Evolutionary conservation across 352 stramenopile species (phyloP).

Genomic region (Blastocystis sp.): DNA sequence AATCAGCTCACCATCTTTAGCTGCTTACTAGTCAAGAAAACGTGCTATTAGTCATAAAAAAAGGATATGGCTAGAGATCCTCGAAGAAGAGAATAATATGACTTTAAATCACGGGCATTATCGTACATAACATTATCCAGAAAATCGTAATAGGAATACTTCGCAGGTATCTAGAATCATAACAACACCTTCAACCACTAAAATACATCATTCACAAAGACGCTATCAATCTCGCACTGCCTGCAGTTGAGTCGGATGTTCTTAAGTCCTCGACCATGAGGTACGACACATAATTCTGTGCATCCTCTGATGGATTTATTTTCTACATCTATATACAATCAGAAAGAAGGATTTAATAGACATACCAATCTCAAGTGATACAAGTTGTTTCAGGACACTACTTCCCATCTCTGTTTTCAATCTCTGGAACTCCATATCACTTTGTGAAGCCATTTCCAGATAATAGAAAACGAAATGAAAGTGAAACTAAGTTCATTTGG

Average conservation of each 20-base stretch:
- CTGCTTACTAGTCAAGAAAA: neutral
- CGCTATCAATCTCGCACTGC: neutral
- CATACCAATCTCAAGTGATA: constrained; percentile 16
- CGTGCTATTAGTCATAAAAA: neutral
- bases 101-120: neutral
- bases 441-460: neutral
- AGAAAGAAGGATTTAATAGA: neutral
- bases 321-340: constrained; percentile 12
- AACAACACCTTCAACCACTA: neutral
- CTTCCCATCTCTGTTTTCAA: constrained; percentile 34
- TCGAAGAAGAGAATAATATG: constrained; percentile 33
- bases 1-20: constrained; percentile 38
- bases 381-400: neutral
- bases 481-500: too few relatives aligned
- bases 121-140: constrained; percentile 26
- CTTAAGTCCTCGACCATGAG: neutral
- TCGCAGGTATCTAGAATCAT: neutral
- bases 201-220: constrained; percentile 29
- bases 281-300: neutral
- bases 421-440: constrained; percentile 1
- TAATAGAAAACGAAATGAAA: neutral
- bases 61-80: constrained; percentile 40
- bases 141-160: constrained; percentile 29
- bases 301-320: constrained; percentile 6
- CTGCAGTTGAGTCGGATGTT: constrained; percentile 36